Conservation (phyloP, 2,329 filamentous ascomycete species). For the Aspergillus sp. region DNA sequence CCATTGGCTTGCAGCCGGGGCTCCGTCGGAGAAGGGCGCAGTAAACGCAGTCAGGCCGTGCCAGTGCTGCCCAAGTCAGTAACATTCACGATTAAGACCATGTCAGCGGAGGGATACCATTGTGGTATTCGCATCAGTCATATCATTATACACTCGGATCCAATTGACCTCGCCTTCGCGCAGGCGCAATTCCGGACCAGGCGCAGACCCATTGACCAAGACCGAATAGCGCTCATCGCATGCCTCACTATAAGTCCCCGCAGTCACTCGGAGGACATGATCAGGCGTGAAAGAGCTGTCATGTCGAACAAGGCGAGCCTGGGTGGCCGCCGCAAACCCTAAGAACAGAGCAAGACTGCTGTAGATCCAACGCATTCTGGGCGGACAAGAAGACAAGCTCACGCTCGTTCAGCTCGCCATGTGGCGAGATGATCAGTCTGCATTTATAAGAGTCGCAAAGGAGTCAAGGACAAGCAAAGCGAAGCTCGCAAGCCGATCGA, state of each 20-base stretch:
- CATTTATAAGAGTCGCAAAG: neutral
- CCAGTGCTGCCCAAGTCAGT: constrained; percentile 55
- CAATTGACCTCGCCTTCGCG: constrained; percentile 48
- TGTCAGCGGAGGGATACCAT: constrained; percentile 44
- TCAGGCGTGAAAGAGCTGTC: constrained; percentile 6
- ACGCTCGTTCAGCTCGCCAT: neutral
- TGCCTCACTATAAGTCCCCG: neutral
- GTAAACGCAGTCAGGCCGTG: constrained; percentile 62
- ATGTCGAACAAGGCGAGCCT: neutral
- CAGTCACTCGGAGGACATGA: neutral
- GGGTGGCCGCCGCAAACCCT: neutral
- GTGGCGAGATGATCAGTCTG: neutral
- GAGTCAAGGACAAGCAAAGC: neutral
- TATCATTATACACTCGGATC: constrained; percentile 62
- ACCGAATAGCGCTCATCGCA: constrained; percentile 42
- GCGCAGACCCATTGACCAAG: constrained; percentile 54
- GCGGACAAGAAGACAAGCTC: neutral
- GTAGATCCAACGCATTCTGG: neutral
- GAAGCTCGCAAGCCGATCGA: neutral
- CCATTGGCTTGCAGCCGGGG: constrained; percentile 63
- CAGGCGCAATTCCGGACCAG: constrained; percentile 52
- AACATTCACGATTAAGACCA: neutral
- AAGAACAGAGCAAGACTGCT: neutral
- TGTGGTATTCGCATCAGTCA: constrained; percentile 55
- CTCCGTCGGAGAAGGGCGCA: constrained; percentile 65